Base-by-base conservation (phyloP, 2,329 filamentous ascomycete genomes). In the Trichoderma koningiopsis region DNA sequence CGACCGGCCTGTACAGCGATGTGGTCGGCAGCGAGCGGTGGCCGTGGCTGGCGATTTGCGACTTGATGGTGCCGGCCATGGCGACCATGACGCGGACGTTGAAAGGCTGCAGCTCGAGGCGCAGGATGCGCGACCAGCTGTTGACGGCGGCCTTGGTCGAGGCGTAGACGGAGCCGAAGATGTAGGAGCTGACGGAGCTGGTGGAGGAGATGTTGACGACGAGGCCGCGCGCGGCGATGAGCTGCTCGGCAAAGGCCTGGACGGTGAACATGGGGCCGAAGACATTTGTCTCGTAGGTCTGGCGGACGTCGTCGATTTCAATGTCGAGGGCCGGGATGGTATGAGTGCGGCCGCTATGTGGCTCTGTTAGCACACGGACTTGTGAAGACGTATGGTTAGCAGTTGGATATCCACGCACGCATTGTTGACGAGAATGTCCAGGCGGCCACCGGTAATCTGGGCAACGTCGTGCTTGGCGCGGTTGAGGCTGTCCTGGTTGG, bases 391-490 rank as follows among this genome's bases (percentile, higher is more conserved):
- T 5, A 35, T 13, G 6, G 14, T n/a, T 7, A n/a, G 5, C 5
- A n/a, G 35, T 11, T 11, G 22, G 22, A 13, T 4, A 37, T 33
- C 8, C 33, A 16, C 66, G 49, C 72, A 87, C 85, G 87, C 86
- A 70, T 89, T 89, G 77, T 88, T 89, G 60, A 89, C 82, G 22
- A 89, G 84, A 57, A 88, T 83, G 72, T 89, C 86, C 5, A 89
- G 82, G 58, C 79, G 83, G 16, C 86, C 86, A 10, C 81, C 81
- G 2, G 85, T 87, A 58, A 88, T 76, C 14, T 80, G 75, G 13
- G 78, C 73, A 14, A 88, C 83, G 63, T 84, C 79, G 3, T 79
- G 78, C 68, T 82, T 83, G 73, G 84, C 86, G 53, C 76, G 75
- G 22, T 79, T 80, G 75, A 89, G 86, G 72, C 85, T 88, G 29